Percentiles rank a stretch among this genome's conserved stretches.
phyloP scores from a whole-genome alignment of 1,284 basidiomycete genomes.

The Abortiporus biennis region DNA sequence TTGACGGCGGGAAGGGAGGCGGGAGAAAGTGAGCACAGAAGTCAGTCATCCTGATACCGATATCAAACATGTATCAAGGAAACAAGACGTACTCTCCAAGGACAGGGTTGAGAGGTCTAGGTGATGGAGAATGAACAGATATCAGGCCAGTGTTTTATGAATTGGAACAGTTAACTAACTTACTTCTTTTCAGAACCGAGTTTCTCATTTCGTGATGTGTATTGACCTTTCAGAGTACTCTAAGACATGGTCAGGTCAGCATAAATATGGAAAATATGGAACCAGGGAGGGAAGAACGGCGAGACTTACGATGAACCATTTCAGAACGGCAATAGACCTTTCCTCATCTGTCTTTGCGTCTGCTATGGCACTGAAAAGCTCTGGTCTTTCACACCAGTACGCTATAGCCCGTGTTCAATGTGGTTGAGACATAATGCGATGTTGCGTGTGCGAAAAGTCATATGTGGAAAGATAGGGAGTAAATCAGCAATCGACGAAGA shows the following conservation, averaged over 20 bases:
- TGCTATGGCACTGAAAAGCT: constrained; percentile 79
- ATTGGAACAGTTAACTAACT: not conserved
- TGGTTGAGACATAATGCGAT: no score
- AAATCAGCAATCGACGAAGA: no score
- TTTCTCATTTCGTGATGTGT: constrained; percentile 88
- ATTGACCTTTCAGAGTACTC: constrained; percentile 92
- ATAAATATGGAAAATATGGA: not conserved
- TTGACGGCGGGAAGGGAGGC: constrained; percentile 1
- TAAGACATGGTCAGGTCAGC: constrained; percentile 18
- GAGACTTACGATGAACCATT: constrained; percentile 83
- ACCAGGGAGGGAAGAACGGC: constrained; percentile 1
- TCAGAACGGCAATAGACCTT: constrained; percentile 70
- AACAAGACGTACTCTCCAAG: constrained; percentile 81
- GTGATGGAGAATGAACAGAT: constrained; percentile 3
- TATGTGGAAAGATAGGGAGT: no score
- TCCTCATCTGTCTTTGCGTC: constrained; percentile 69
- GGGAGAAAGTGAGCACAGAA: no score
- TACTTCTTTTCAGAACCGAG: constrained; percentile 98
- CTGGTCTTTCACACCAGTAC: constrained; percentile 91
- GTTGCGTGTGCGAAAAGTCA: no score
- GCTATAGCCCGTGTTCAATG: constrained; percentile 38
- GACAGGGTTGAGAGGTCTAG: constrained; percentile 89
- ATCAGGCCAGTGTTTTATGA: not conserved
- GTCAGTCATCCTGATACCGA: not conserved
- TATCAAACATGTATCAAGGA: no score